Evolutionary conservation across 331 rosid species (phyloP), one percentile per base, ranked within the genome.

Genomic region (Rosa hybrid): DNA sequence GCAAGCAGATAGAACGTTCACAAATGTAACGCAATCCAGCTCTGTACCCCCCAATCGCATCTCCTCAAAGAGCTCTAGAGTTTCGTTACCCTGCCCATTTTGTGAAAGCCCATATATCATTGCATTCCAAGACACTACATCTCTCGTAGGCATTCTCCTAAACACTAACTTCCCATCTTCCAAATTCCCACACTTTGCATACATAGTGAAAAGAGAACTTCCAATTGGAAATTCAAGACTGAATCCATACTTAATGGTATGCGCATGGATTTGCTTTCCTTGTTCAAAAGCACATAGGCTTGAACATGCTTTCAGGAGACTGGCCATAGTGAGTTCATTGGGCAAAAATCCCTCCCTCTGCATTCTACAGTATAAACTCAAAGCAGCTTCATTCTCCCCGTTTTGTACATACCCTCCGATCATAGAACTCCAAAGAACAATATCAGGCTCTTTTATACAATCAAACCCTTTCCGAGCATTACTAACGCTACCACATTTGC

Each of bases 101-200:
- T 92, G 96, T 76, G 98, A 87, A 83, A 92, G 89, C 71, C 98
- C 97, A 18, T 98, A 94, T 87, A 94, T 91, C 98, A 94, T 91
- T 76, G 94, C 98, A 81, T 95, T 95, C 95, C 93, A 95, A 1
- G 98, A 86, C 62, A 92, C 82, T 23, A 90, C 81, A 86, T 95
- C 98, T 83, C 89, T 84, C 8, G 62, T 54, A 49, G 89, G 87
- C 94, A 91, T 91, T 81, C 90, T 84, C 86, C 87, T 53, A 85
- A 92, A 94, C 44, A 90, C 88, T 62, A 62, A 44, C 74, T 78
- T 76, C 48, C 95, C 97, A 1, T 90, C 98, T 82, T 78, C 92
- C 84, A 91, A 80, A 78, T 84, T 89, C 80, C 97, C 98, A 80
- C 95, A 92, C 81, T 94, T 94, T 59, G 97, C 95, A 74, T 94